Percentiles rank a stretch among this genome's conserved stretches.
Conservation (phyloP, 441 rosid species). For the Aleurites moluccanus region DNA sequence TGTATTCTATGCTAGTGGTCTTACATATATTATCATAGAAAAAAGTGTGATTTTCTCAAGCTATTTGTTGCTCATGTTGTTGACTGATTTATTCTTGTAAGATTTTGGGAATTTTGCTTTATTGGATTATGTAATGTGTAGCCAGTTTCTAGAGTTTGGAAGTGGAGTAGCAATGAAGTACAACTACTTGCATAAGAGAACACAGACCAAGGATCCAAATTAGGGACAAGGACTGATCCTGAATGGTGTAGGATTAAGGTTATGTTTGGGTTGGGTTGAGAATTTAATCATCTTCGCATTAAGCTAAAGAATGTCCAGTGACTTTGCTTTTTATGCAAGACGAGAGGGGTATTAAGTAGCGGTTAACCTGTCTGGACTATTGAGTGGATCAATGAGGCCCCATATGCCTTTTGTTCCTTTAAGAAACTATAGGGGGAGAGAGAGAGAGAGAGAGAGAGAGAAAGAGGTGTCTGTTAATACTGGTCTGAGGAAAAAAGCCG, state of each 20-base stretch:
- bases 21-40: neutral
- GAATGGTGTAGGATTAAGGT: conserved; percentile 1
- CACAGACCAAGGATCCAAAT: neutral
- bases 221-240: neutral
- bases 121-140: neutral
- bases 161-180: neutral
- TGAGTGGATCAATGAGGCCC: neutral
- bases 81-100: neutral
- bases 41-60: too few relatives aligned
- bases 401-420: neutral
- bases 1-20: neutral
- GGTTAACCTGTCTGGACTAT: neutral
- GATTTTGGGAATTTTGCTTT: neutral
- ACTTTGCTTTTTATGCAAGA: neutral
- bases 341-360: neutral
- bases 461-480: neutral
- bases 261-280: neutral
- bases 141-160: conserved; percentile 1
- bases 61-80: neutral
- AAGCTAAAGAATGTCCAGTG: neutral
- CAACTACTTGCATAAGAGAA: neutral
- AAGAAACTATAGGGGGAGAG: neutral
- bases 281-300: neutral
- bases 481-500: neutral
- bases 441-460: neutral